Evolutionary conservation across 352 stramenopile genomes (phyloP).

Genomic region (Blastocystis sp.): DNA sequence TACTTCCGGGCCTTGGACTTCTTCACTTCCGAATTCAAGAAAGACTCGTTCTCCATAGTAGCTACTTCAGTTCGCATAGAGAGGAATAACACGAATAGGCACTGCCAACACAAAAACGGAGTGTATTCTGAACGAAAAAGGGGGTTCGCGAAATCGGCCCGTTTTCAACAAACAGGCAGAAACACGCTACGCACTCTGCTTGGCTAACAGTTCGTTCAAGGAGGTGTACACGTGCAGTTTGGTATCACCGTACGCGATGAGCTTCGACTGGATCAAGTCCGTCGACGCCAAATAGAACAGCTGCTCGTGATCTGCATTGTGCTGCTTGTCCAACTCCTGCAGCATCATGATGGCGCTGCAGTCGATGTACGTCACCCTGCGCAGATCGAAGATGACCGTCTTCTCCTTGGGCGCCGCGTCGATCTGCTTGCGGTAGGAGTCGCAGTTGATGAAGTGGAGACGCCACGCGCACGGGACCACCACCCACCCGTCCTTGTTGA

Average conservation of each 20-base stretch:
- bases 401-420: background rate
- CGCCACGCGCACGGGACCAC: background rate
- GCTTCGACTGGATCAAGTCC: slow-evolving; percentile 7
- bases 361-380: slow-evolving; percentile 29
- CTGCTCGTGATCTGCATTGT: slow-evolving; percentile 24
- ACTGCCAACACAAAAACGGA: background rate
- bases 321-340: slow-evolving; percentile 22
- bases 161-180: slow-evolving; percentile 3
- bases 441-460: slow-evolving; percentile 57
- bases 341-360: slow-evolving; percentile 25
- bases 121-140: background rate
- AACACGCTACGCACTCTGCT: background rate
- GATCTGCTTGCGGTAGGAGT: slow-evolving; percentile 26
- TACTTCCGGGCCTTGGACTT: background rate
- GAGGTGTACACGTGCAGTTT: slow-evolving; percentile 3
- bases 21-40: slow-evolving; percentile 1
- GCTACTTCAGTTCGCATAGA: background rate
- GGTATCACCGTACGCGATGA: slow-evolving; percentile 23
- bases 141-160: background rate
- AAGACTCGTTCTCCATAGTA: slow-evolving; percentile 41
- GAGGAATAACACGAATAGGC: slow-evolving; percentile 1
- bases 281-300: background rate
- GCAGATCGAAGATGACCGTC: slow-evolving; percentile 19
- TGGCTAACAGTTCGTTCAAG: background rate
- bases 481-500: background rate